Percentiles rank a stretch among this genome's conserved stretches.
These are phyloP conservation scores for Eucalyptus sideroxylon DNA, from an alignment of 345 rosid genomes.

Conservation along the genomic window DNA sequence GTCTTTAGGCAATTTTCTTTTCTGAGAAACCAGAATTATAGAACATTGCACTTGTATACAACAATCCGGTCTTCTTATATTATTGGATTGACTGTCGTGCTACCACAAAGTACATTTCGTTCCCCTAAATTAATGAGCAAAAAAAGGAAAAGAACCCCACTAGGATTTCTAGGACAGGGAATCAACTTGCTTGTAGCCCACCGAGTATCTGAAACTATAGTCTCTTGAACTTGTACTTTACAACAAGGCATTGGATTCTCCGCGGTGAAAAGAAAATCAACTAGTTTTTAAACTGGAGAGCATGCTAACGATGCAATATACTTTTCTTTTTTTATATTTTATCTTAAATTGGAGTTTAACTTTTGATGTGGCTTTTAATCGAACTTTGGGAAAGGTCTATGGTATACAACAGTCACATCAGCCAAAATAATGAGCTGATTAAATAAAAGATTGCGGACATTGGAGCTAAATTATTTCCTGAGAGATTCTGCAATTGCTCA, in stretches of 20 bases:
- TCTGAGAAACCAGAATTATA: not conserved
- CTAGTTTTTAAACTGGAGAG: not conserved
- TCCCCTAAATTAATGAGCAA: not conserved
- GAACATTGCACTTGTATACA: not conserved
- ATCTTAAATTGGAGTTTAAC: not conserved
- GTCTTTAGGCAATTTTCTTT: not conserved
- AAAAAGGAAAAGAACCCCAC: not conserved
- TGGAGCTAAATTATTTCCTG: not conserved
- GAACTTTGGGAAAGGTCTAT: not conserved
- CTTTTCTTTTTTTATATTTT: not conserved
- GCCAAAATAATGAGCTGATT: not conserved
- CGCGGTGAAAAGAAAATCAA: not conserved
- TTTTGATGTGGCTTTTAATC: not conserved
- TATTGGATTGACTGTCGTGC: not conserved
- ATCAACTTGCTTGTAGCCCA: not conserved
- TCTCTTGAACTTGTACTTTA: not conserved
- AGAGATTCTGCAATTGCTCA: not conserved
- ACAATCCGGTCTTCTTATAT: not conserved
- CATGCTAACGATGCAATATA: not conserved
- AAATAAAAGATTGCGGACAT: not conserved
- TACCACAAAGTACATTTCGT: not conserved
- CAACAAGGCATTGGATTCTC: not conserved
- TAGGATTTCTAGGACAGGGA: not conserved
- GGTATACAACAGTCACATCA: not conserved
- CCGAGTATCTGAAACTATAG: not conserved